Evolutionary conservation across 805 yeast genomes (phyloP).

Genomic region (Candida hungchunana): DNA sequence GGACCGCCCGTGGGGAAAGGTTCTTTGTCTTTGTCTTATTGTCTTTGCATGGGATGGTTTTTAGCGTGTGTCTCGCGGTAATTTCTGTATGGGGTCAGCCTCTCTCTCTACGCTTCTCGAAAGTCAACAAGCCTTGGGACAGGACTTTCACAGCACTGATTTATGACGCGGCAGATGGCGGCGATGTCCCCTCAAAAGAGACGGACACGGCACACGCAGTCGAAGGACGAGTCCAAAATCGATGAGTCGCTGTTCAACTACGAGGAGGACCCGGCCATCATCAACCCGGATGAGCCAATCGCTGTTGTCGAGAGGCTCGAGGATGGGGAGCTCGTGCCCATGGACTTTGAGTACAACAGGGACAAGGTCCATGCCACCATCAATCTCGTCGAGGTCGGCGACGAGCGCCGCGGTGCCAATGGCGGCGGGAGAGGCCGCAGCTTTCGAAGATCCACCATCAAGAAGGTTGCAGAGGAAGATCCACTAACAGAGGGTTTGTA

Average conservation of each 20-base stretch:
- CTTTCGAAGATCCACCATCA: slow-evolving; percentile 16
- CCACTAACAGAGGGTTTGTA: slow-evolving; percentile 44
- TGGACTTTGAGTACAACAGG: slow-evolving; percentile 7
- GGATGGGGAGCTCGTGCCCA: slow-evolving; percentile 3
- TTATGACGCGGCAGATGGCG: too few species aligned
- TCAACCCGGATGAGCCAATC: slow-evolving; percentile 16
- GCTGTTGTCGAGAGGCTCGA: slow-evolving; percentile 5
- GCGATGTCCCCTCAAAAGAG: slow-evolving; percentile 5
- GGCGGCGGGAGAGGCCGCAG: slow-evolving; percentile 5
- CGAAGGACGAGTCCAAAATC: slow-evolving; percentile 17
- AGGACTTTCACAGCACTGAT: too few species aligned
- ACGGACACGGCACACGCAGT: slow-evolving; percentile 15
- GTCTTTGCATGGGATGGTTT: too few species aligned
- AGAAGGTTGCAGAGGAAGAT: slow-evolving; percentile 26
- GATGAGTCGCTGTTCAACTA: slow-evolving; percentile 25
- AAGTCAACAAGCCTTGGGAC: too few species aligned
- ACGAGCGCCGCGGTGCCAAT: background rate
- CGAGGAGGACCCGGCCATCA: slow-evolving; percentile 19
- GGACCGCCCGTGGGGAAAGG: too few species aligned
- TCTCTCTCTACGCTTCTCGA: too few species aligned
- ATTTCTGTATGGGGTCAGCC: too few species aligned
- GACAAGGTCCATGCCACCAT: slow-evolving; percentile 6
- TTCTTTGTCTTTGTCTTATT: too few species aligned
- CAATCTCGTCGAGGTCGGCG: slow-evolving; percentile 4
- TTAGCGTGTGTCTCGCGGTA: too few species aligned